Evolutionary conservation across 2,329 filamentous ascomycete genomes (phyloP).

Genomic region (Aspergillaceae sp.): DNA sequence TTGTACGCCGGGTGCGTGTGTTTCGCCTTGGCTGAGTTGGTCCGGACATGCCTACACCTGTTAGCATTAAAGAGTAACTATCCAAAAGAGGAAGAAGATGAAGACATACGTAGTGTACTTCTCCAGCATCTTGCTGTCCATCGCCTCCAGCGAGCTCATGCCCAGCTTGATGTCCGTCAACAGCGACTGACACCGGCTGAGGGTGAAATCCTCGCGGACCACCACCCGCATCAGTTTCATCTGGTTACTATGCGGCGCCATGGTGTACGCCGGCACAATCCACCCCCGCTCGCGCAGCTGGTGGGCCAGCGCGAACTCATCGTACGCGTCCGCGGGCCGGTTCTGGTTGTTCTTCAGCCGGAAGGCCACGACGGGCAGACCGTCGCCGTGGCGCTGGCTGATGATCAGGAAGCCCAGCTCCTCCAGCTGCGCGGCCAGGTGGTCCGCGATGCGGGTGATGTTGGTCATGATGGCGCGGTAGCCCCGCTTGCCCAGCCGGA

Average conservation of each 20-base stretch:
- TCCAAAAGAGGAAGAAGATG: neutral
- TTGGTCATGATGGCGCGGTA: conserved; percentile 93
- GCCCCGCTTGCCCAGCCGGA: conserved; percentile 84
- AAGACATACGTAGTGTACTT: conserved; percentile 55
- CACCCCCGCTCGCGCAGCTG: conserved; percentile 79
- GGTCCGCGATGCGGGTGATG: conserved; percentile 80
- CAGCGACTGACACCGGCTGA: conserved; percentile 69
- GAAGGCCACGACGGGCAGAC: conserved; percentile 85
- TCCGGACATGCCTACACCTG: conserved; percentile 41
- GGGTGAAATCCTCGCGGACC: conserved; percentile 84
- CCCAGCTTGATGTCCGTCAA: conserved; percentile 72
- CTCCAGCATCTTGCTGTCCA: conserved; percentile 64
- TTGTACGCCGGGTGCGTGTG: conserved; percentile 47
- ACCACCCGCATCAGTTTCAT: conserved; percentile 91
- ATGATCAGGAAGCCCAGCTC: conserved; percentile 78
- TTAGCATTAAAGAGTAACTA: neutral
- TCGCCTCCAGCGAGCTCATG: conserved; percentile 58
- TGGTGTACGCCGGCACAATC: conserved; percentile 94
- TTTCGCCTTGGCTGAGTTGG: conserved; percentile 45
- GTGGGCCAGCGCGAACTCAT: conserved; percentile 74
- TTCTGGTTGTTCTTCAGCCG: conserved; percentile 54
- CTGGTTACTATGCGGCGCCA: conserved; percentile 77
- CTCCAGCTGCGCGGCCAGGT: conserved; percentile 65
- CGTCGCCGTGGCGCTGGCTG: conserved; percentile 66
- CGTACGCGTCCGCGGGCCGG: conserved; percentile 44